These are phyloP conservation scores for Rusavskia elegans DNA, from an alignment of 495 filamentous ascomycete species.

Conservation along the genomic window DNA sequence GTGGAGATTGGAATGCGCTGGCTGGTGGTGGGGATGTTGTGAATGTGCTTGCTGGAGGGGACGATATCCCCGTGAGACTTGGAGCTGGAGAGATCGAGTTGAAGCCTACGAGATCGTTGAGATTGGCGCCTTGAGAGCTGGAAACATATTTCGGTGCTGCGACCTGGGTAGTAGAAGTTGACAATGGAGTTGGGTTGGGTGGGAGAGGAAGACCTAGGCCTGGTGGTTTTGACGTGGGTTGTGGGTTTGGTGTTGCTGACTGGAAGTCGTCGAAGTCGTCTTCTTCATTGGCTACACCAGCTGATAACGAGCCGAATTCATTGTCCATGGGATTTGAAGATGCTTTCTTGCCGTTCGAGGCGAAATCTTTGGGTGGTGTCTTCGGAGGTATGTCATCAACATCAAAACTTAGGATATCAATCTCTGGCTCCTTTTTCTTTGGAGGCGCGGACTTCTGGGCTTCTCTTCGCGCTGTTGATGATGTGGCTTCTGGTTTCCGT, in stretches of 20 bases:
- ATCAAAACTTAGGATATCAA: conserved; percentile 81
- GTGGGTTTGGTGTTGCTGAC: conserved; percentile 55
- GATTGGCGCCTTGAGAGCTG: conserved; percentile 59
- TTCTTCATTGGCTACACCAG: conserved; percentile 42
- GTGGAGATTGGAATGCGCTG: conserved; percentile 31
- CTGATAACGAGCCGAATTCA: conserved; percentile 36
- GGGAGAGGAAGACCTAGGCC: conserved; percentile 20
- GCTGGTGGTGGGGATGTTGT: conserved; percentile 33
- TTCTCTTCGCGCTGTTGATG: conserved; percentile 25
- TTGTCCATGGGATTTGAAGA: conserved; percentile 28
- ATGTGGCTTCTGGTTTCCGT: conserved; percentile 27
- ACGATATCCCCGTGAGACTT: conserved; percentile 28
- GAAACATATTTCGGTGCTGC: conserved; percentile 72
- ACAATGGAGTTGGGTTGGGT: conserved; percentile 47
- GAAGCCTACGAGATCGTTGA: conserved; percentile 66
- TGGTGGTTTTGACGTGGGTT: conserved; percentile 27
- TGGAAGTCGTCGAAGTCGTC: conserved; percentile 99
- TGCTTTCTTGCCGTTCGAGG: conserved; percentile 31
- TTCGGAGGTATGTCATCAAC: conserved; percentile 39
- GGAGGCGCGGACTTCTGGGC: conserved; percentile 46
- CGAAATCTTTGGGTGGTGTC: conserved; percentile 27
- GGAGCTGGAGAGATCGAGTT: conserved; percentile 64
- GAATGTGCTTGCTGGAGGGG: conserved; percentile 31
- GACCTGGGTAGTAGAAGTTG: conserved; percentile 51
- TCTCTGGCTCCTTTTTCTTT: conserved; percentile 70